These are phyloP conservation scores for Trebouxia sp. DNA, from an alignment of 139 green algal genomes.

Conservation along the genomic window DNA sequence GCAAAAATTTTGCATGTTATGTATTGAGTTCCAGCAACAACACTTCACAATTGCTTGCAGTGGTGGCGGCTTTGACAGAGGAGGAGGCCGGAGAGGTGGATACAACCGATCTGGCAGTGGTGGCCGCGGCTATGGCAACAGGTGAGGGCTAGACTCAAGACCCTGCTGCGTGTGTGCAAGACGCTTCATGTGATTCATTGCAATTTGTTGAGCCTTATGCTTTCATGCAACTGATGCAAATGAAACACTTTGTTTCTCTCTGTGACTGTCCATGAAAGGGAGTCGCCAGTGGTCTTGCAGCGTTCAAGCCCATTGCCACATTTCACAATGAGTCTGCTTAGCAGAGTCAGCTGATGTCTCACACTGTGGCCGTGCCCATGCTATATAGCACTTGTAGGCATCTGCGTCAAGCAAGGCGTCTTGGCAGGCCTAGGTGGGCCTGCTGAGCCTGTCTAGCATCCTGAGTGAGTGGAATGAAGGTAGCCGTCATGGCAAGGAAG, in stretches of 20 bases:
- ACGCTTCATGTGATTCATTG: background rate
- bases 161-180: constrained; percentile 4
- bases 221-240: too few species aligned
- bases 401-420: too few species aligned
- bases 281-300: too few species aligned
- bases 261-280: too few species aligned
- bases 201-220: background rate
- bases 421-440: too few species aligned
- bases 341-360: too few species aligned
- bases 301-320: too few species aligned
- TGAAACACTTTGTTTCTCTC: too few species aligned
- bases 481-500: background rate
- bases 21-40: too few species aligned
- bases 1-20: too few species aligned
- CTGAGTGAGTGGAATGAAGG: background rate
- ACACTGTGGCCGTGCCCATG: background rate
- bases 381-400: background rate
- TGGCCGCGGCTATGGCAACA: constrained; percentile 7
- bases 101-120: background rate
- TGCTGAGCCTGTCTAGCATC: background rate
- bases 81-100: background rate
- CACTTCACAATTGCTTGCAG: too few species aligned
- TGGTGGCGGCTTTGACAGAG: background rate
- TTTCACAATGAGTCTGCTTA: too few species aligned
- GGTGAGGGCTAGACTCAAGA: background rate